Base-by-base conservation (phyloP, 1,284 basidiomycete genomes). In the Tylopilus sp. region DNA sequence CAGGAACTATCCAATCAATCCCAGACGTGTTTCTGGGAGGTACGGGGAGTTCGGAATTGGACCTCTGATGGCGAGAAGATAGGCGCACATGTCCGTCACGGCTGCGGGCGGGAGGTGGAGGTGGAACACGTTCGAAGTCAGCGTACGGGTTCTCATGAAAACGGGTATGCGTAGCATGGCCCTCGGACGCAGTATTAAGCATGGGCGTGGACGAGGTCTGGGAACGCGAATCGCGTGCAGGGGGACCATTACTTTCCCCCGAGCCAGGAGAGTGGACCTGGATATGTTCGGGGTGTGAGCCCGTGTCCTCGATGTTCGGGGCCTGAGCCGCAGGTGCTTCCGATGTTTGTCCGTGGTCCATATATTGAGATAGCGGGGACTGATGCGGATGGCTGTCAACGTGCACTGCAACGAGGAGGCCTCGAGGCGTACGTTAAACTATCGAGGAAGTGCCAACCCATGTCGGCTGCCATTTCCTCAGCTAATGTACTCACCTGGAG, bases 1-100 rank as follows among this genome's bases (percentile, higher is more conserved):
- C 36, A 3, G 68, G 68, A 11, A 70, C 57, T 42, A 72, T 66
- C 53, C 58, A 63, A 37, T 71, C 68, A 11, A 72, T 28, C 5
- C 46, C 58, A 35, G 66, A 54, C 11, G 26, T 1, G 10, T 47
- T 51, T 2, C 7, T 40, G 20, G 43, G 37, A 8, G 10, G 15
- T 6, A 5, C 0, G 2, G 50, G 40, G 0, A 43, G 35, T 5
- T 54, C 53, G 17, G 4, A 1, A 7, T 3, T 20, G 14, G 53
- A 53, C 7, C 33, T 7, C 1, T 43, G 48, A 5, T 41, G 65
- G 13, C 54, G 57, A 7, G 57, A 42, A 20, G 57, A 39, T 10
- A 43, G 7, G 24, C 53, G 64, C 5, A 10, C 9, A 7, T 58
- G 50, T 11, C 53, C 56, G 0, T 71, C 62, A 28, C 62, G 57